Base-by-base conservation (phyloP, 139 green algal genomes). In the Spirogloea muscicola region DNA sequence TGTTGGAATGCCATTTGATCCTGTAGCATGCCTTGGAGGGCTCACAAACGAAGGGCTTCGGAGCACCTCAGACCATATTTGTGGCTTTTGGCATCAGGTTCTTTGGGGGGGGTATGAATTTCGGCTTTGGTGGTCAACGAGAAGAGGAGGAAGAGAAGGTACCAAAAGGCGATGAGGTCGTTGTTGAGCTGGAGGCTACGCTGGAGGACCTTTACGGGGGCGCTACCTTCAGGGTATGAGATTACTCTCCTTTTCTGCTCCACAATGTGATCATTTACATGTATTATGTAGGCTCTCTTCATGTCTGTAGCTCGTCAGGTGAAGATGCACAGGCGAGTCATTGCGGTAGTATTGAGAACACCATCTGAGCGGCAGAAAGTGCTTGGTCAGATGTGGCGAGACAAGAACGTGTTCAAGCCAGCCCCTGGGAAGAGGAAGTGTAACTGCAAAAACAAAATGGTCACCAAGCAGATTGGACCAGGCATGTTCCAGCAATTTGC, bases 401-500 rank as follows among this genome's bases (percentile, higher is more conserved):
- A 97, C 71, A 98, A 99, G 82, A 86, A 85, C 1, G 91, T 98
- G 29, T 60, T 94, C 27, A 88, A 89, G 60, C 85, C 89, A 0
- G 93, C 90, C 7, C 73, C 87, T 9, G 94, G 94, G 48, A 98
- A 84, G 40, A 86, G 94, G 48, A 86, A 95, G 76, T 99, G 95
- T 88, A 97, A 96, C 83, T 99, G 95, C 90, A 88, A 88, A 72
- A 86, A 93, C 43, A 92, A 94, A 74, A 83, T 98, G 42, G 87
- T 94, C 5, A 99, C 94, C 7, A 83, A 89, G 64, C 94, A 98
- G 84, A 81, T 98, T 2, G 95, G 93, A 0, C 91, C 92, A 0
- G 95, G 95, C 72, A 98, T 99, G 95, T 98, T 91, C 84, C 94
- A 98, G 88, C 95, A 99, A 83, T 98, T 89, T 82, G 84, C 84